Base-by-base conservation (phyloP, 139 green algal species). In the Microglena sp. region DNA sequence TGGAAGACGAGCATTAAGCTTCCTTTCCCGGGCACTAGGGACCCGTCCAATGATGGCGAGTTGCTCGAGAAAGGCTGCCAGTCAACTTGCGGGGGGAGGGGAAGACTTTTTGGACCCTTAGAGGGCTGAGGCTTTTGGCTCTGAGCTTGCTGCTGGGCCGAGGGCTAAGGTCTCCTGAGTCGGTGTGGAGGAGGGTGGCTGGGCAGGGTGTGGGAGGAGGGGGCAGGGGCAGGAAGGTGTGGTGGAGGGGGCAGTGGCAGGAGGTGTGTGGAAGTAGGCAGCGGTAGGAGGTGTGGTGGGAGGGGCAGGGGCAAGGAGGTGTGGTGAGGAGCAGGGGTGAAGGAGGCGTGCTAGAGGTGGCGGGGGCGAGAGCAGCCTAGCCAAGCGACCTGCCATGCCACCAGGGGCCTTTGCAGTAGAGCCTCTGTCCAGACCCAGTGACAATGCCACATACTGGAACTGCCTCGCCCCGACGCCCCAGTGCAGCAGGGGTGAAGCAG, bases 1-100 rank as follows among this genome's bases (percentile, higher is more conserved):
- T 33, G 58, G 33, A 65, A 27, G 4, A 65, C 32, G 4, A 65
- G 34, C 34, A 34, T 53, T 5, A 65, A 18, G 33, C 5, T n/a
- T 4, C 21, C 18, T 22, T 50, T 22, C 33, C 58, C 33, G 21
- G 30, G 6, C 26, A 53, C 58, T 18, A 65, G 34, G 5, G 58
- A 27, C 22, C 33, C 58, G 33, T 65, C 58, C 33, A 65, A 6
- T 18, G n/a, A 65, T 53, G 33, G 53, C 33, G 5, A 65, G 31
- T n/a, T 4, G 58, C 58, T 5, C 58, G 58, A 35, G 36, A 27
- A 15, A 62, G n/a, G n/a, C n/a, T n/a, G n/a, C n/a, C 26, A 34
- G n/a, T 28, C n/a, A 26, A n/a, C n/a, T 33, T 18, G 8, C 53
- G 18, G 53, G 53, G 53, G 7, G 8, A 7, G 40, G n/a, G 40